A percentile compares a stretch with the other conserved stretches of the same genome.
Evolutionary conservation across 805 yeast genomes (phyloP).

Genomic region (Candida tallmaniae): DNA sequence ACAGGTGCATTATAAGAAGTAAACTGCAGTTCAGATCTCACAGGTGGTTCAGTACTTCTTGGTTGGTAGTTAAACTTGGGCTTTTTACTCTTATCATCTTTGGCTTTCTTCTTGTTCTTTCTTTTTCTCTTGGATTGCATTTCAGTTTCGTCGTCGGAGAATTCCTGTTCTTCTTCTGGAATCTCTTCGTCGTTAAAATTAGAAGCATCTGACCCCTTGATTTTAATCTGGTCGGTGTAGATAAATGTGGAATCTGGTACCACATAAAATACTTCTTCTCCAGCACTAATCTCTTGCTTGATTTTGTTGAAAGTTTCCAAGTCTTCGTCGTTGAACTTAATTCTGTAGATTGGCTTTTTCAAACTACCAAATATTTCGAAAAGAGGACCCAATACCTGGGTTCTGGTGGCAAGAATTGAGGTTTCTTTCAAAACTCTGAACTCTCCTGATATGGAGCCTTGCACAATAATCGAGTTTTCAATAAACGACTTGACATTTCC

Average conservation of each 20-base stretch:
- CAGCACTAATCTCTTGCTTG: constrained; percentile 34
- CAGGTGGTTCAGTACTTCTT: constrained; percentile 9
- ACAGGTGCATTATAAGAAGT: constrained; percentile 10
- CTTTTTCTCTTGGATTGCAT: constrained; percentile 59
- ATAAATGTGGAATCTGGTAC: constrained; percentile 78
- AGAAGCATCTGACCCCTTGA: constrained; percentile 91
- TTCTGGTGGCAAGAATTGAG: constrained; percentile 73
- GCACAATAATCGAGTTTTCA: constrained; percentile 66
- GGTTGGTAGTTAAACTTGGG: constrained; percentile 3
- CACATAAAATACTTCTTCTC: constrained; percentile 60
- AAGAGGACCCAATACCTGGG: constrained; percentile 69
- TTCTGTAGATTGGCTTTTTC: constrained; percentile 74
- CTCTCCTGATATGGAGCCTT: constrained; percentile 77
- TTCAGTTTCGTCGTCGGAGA: constrained; percentile 91
- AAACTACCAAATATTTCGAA: constrained; percentile 90
- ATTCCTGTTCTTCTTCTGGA: constrained; percentile 90
- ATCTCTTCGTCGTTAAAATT: constrained; percentile 93
- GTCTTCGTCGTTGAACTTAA: constrained; percentile 51
- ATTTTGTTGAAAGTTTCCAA: constrained; percentile 41
- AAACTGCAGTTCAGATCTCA: not conserved
- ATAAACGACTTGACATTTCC: constrained; percentile 70
- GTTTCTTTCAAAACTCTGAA: constrained; percentile 76
- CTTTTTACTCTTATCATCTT: constrained; percentile 10
- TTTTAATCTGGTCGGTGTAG: constrained; percentile 66
- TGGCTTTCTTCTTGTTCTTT: constrained; percentile 48